These are phyloP conservation scores for Rosa rugosa DNA, from an alignment of 306 rosid species.

Conservation along the genomic window DNA sequence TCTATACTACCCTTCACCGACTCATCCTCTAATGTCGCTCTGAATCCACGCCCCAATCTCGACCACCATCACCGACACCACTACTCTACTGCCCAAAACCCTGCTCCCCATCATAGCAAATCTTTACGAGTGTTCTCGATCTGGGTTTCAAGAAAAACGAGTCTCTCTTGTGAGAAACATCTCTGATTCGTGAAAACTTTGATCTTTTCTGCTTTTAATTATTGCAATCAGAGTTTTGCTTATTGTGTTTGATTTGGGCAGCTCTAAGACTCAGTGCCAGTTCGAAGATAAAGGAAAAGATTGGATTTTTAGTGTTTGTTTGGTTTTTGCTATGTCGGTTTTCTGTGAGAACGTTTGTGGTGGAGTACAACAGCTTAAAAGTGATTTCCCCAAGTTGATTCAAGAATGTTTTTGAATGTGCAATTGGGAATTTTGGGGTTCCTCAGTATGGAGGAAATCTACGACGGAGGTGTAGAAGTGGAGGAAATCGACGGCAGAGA, in stretches of 20 bases:
- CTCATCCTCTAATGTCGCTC: too few species aligned
- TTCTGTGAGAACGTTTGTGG: slow-evolving; percentile 72
- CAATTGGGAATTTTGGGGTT: too few species aligned
- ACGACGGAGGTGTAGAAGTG: too few species aligned
- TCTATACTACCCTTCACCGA: too few species aligned
- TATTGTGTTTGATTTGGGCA: slow-evolving; percentile 26
- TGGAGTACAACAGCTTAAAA: slow-evolving; percentile 84
- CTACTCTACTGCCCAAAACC: too few species aligned
- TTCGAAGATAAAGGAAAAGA: slow-evolving; percentile 37
- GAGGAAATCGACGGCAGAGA: too few species aligned
- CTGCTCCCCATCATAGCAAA: too few species aligned
- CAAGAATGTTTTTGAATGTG: slow-evolving; percentile 30
- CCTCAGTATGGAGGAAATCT: too few species aligned
- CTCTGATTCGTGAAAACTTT: neutral
- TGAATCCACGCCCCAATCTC: too few species aligned
- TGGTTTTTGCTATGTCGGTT: slow-evolving; percentile 52
- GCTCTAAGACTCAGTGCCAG: slow-evolving; percentile 12
- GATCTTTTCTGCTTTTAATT: slow-evolving; percentile 7
- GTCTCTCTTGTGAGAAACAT: too few species aligned
- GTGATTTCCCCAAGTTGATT: slow-evolving; percentile 54
- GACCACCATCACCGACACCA: too few species aligned
- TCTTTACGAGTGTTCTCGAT: too few species aligned
- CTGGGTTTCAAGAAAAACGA: slow-evolving; percentile 18
- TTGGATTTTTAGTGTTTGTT: slow-evolving; percentile 38
- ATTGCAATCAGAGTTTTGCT: slow-evolving; percentile 18